phyloP scores from a whole-genome alignment of 2,329 filamentous ascomycete genomes.

The Leptographium lundbergii region DNA sequence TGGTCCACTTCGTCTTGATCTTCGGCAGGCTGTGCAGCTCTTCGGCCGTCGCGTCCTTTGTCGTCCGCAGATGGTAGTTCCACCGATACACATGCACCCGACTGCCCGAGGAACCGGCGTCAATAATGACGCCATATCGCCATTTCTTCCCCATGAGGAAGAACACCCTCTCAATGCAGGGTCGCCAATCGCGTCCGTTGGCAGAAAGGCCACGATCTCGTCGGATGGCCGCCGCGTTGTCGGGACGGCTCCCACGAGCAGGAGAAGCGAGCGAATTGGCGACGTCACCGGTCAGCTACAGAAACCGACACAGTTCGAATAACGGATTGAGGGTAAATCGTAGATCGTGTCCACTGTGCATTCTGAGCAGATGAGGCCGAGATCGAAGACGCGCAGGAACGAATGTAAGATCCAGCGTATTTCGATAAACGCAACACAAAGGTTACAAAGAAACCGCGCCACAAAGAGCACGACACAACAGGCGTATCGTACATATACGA shows the following conservation, averaged over 20 bases:
- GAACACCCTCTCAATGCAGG: not conserved
- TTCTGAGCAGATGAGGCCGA: not conserved
- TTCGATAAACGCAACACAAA: not conserved
- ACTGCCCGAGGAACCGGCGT: constrained; percentile 95
- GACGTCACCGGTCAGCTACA: not conserved
- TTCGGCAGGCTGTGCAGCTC: constrained; percentile 61
- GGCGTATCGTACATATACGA: not conserved
- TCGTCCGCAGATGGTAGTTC: constrained; percentile 62
- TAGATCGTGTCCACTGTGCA: not conserved
- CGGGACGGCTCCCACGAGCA: not conserved
- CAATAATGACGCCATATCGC: constrained; percentile 86
- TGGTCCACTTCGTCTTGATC: constrained; percentile 76
- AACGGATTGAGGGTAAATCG: too few species aligned
- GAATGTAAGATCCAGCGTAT: not conserved
- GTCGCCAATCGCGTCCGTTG: not conserved
- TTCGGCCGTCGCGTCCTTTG: constrained; percentile 43
- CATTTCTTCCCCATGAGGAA: constrained; percentile 9
- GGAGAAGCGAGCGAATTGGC: not conserved
- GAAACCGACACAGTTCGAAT: not conserved
- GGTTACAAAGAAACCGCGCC: not conserved
- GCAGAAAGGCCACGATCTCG: not conserved
- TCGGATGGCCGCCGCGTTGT: not conserved
- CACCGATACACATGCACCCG: constrained; percentile 90
- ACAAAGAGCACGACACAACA: not conserved
- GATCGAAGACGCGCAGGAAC: not conserved